phyloP scores from a whole-genome alignment of 1,284 basidiomycete species.

The Sporisorium exsertum region DNA sequence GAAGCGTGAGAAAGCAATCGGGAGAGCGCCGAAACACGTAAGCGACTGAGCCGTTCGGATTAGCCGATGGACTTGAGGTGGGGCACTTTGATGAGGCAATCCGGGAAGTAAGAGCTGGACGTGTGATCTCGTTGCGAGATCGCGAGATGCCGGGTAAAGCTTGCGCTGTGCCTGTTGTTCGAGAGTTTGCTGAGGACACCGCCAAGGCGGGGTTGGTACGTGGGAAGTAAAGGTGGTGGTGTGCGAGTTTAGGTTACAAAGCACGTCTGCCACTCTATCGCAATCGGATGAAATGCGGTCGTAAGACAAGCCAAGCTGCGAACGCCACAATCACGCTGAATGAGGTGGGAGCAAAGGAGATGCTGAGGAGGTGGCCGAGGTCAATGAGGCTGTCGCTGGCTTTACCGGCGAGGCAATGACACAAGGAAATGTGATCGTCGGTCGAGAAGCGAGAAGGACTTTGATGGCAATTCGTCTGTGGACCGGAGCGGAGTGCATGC shows the following conservation, averaged over 20 bases:
- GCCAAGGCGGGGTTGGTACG: neutral
- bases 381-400: neutral
- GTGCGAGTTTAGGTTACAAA: neutral
- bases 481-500: neutral
- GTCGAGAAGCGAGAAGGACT: neutral
- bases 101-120: constrained; percentile 1
- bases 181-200: neutral
- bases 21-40: neutral
- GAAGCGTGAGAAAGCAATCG: constrained; percentile 4
- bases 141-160: neutral
- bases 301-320: neutral
- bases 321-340: neutral
- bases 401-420: neutral
- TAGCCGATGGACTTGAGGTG: neutral
- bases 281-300: constrained; percentile 5
- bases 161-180: neutral
- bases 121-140: neutral
- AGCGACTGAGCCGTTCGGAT: neutral
- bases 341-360: neutral
- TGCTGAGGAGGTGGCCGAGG: neutral
- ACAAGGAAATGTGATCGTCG: neutral
- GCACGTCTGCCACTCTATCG: neutral
- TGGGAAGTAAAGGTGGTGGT: neutral
- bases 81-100: neutral
- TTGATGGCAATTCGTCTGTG: neutral